phyloP scores from a whole-genome alignment of 2,329 filamentous ascomycete genomes.

The Diaporthe ilicicola region DNA sequence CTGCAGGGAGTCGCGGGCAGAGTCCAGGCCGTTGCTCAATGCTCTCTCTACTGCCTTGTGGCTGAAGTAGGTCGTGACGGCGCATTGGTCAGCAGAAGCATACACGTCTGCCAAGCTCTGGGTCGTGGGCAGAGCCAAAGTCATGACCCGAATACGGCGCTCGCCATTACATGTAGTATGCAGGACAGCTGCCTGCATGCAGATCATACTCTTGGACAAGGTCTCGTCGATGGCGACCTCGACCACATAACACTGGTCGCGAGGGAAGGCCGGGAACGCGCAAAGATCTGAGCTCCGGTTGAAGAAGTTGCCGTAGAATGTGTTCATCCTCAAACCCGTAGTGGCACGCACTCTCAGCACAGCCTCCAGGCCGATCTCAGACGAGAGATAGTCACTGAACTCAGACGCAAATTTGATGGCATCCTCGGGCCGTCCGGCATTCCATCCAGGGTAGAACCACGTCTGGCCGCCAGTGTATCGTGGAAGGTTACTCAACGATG shows the following conservation, averaged over 20 bases:
- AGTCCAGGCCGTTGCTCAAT: constrained; percentile 85
- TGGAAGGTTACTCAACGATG: constrained; percentile 92
- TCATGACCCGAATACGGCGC: constrained; percentile 92
- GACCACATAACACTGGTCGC: constrained; percentile 96
- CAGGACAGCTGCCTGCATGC: constrained; percentile 91
- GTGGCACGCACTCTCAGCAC: constrained; percentile 95
- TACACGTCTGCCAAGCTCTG: constrained; percentile 91
- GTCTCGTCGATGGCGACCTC: constrained; percentile 98
- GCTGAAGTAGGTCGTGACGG: constrained; percentile 92
- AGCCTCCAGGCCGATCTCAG: constrained; percentile 94
- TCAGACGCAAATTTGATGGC: constrained; percentile 98
- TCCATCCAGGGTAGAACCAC: constrained; percentile 98
- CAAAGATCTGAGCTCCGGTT: constrained; percentile 97
- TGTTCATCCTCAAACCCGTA: constrained; percentile 93
- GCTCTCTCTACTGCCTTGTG: constrained; percentile 97
- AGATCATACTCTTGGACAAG: constrained; percentile 89
- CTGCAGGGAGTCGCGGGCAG: constrained; percentile 89
- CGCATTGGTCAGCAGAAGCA: constrained; percentile 92
- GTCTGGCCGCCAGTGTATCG: constrained; percentile 97
- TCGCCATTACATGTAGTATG: constrained; percentile 99
- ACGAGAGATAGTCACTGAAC: constrained; percentile 95
- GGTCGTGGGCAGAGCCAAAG: constrained; percentile 90
- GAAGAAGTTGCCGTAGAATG: constrained; percentile 99
- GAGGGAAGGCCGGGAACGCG: constrained; percentile 96
- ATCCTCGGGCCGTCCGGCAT: constrained; percentile 90